phyloP scores from a whole-genome alignment of 495 filamentous ascomycete species.

The Aspergillus kassunensis region DNA sequence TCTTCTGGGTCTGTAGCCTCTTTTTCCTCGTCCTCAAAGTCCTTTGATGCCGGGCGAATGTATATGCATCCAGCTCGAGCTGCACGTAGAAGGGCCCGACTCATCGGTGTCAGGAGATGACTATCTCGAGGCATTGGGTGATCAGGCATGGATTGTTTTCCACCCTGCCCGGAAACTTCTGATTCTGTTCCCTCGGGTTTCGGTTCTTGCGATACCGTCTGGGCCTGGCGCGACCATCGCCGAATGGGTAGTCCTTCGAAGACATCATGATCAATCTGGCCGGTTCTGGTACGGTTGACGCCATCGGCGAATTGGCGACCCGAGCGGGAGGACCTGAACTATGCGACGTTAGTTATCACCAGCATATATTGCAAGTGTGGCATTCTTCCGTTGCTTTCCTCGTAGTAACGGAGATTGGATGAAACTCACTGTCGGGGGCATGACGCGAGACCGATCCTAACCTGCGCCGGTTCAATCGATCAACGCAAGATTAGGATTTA shows the following conservation, averaged over 20 bases:
- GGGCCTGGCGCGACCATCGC: conserved; percentile 75
- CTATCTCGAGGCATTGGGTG: conserved; percentile 82
- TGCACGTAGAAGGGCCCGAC: conserved; percentile 77
- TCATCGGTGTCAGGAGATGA: conserved; percentile 71
- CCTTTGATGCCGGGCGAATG: conserved; percentile 41
- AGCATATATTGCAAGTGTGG: not conserved
- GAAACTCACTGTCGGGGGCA: conserved; percentile 44
- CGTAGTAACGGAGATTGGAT: conserved; percentile 6
- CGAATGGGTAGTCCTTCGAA: conserved; percentile 92
- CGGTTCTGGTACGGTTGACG: conserved; percentile 66
- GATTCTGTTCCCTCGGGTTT: conserved; percentile 49
- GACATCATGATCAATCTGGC: conserved; percentile 87
- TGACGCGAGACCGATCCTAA: conserved; percentile 19
- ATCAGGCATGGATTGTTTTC: conserved; percentile 46
- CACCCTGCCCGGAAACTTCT: conserved; percentile 54
- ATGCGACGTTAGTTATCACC: not conserved
- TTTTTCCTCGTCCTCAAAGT: conserved; percentile 49
- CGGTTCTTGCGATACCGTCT: conserved; percentile 64
- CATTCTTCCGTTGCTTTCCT: not conserved
- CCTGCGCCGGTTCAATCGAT: conserved; percentile 2
- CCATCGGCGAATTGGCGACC: conserved; percentile 47
- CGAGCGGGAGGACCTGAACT: conserved; percentile 47
- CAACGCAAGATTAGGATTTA: not conserved
- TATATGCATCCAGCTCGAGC: conserved; percentile 72
- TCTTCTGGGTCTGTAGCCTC: conserved; percentile 45